These are phyloP conservation scores for Fusarium sp. DNA, from an alignment of 2,329 filamentous ascomycete genomes.

Conservation along the genomic window DNA sequence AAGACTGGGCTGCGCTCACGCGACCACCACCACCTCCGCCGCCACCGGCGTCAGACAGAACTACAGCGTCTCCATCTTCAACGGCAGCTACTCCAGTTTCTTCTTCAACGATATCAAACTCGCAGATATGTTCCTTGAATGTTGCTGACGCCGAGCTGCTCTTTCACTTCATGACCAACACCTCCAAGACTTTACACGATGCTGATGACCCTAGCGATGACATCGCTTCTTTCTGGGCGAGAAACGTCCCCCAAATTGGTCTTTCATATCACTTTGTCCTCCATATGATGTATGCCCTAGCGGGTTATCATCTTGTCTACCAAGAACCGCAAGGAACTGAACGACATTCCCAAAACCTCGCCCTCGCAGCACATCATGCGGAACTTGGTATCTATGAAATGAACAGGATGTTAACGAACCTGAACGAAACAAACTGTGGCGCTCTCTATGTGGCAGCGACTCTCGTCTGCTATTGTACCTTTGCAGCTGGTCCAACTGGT, in stretches of 20 bases:
- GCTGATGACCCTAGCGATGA: conserved; percentile 27
- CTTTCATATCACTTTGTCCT: conserved; percentile 46
- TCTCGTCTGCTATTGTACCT: conserved; percentile 46
- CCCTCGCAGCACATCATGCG: conserved; percentile 42
- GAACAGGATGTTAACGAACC: conserved; percentile 36
- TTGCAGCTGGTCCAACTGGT: conserved; percentile 46
- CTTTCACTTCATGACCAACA: conserved; percentile 44
- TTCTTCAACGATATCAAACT: conserved; percentile 36
- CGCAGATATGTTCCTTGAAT: conserved; percentile 39
- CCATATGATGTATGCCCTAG: conserved; percentile 44
- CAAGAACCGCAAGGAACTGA: conserved; percentile 35
- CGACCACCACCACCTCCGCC: conserved; percentile 29
- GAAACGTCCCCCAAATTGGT: conserved; percentile 45
- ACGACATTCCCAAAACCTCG: conserved; percentile 26
- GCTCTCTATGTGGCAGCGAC: conserved; percentile 45
- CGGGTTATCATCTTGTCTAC: conserved; percentile 44
- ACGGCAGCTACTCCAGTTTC: conserved; percentile 37
- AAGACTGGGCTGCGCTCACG: conserved; percentile 45
- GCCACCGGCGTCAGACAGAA: conserved; percentile 32
- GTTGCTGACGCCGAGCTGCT: conserved; percentile 47
- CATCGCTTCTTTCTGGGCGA: conserved; percentile 44
- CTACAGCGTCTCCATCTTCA: conserved; percentile 39
- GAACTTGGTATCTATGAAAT: conserved; percentile 43
- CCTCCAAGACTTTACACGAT: conserved; percentile 39
- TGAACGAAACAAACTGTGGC: conserved; percentile 45